These are phyloP conservation scores for Colletotrichum cuscutae DNA, from an alignment of 2,329 filamentous ascomycete genomes.

Conservation along the genomic window DNA sequence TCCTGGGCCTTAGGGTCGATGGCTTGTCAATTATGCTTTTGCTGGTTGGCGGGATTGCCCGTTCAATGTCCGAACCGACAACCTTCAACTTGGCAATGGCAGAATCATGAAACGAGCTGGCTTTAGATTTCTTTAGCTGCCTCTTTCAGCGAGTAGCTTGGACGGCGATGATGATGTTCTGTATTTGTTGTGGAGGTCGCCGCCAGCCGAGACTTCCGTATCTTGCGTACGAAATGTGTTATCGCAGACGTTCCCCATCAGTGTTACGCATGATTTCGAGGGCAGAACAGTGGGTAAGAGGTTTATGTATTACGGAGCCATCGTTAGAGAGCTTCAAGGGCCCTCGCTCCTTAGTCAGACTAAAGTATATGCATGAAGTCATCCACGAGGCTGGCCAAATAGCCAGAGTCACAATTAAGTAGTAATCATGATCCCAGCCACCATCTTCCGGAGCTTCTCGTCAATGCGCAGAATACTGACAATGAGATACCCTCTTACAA, in stretches of 20 bases:
- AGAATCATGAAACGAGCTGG: not conserved
- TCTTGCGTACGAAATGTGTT: no score
- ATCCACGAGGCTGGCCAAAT: not conserved
- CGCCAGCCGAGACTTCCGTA: not conserved
- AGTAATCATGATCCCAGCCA: not conserved
- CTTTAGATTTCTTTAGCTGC: not conserved
- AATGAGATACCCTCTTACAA: not conserved
- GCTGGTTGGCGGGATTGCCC: conserved; percentile 8
- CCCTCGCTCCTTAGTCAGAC: conserved; percentile 11
- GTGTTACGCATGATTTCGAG: rapidly evolving
- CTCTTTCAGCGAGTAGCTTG: no score
- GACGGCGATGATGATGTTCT: rapidly evolving
- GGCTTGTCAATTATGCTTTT: conserved; percentile 7
- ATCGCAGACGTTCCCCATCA: not conserved
- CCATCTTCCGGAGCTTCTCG: not conserved
- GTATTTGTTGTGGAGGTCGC: not conserved
- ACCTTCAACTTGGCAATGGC: not conserved
- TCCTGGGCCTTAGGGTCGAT: not conserved
- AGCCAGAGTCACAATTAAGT: conserved; percentile 15
- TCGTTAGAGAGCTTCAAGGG: conserved; percentile 10
- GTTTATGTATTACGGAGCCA: conserved; percentile 20
- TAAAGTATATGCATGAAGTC: conserved; percentile 27
- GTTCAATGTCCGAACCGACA: not conserved
- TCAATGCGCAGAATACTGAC: no score
- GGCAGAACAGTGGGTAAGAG: not conserved